Base-by-base conservation (phyloP, 805 yeast species). In the Saccharomycopsis sp. region DNA sequence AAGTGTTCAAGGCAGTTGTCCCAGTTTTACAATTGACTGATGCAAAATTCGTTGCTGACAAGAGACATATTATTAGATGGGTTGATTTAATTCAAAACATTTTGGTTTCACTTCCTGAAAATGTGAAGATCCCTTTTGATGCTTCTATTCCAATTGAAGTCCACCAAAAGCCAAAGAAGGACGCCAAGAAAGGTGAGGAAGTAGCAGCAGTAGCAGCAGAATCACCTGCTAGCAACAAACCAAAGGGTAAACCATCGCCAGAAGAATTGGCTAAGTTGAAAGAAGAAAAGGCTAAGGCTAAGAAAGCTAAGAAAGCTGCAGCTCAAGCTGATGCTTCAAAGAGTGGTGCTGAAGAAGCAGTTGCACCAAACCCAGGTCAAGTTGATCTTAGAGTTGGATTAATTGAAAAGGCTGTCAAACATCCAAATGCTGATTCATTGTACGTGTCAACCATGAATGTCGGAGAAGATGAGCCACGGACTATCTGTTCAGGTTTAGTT, bases 401-500 rank as follows among this genome's bases (percentile, higher is more conserved):
- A 73, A 93, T 93, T 59, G 88, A 90, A 70, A 93, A 94, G 71
- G 96, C 97, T 43, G 73, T 85, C 59, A 86, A 85, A 65, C 99
- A 93, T 69, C 98, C 98, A 52, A 90, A 93, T 64, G 99, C 99
- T 28, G 99, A 93, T 66, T 75, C 96, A 1, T 72, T 93, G 57
- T 93, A 93, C 63, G 96, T 93, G 46, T 93, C 97, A 23, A 93
- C 98, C 42, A 93, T 93, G 57, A 86, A 94, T 52, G 80, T 85
- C 72, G 99, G 98, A 55, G 99, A 93, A 58, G 89, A 73, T 51
- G 40, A 46, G 21, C 98, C 99, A 60, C 80, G 99, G 72, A 93
- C 97, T 24, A 95, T 93, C 46, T 93, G 98, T 71, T 86, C 96
- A 9, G 99, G 99, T 56, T 74, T 93, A 58, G 97, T 88, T 52